Evolutionary conservation across 192 early-diverging fungal genomes (phyloP), one percentile per base, ranked within the genome.

Genomic region (Coemansia sp.): DNA sequence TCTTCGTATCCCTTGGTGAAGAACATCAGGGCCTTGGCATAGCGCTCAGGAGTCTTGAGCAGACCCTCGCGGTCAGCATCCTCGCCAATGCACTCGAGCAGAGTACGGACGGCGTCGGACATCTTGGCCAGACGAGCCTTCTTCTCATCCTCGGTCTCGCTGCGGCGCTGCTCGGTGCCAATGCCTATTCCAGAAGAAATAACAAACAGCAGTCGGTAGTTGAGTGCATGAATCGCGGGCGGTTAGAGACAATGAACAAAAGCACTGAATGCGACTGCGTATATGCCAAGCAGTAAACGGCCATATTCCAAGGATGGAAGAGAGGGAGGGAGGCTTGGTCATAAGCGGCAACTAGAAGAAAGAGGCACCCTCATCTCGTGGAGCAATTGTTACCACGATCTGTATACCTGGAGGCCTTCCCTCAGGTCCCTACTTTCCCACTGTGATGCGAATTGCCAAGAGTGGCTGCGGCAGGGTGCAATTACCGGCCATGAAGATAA

Each of bases 1-100:
- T 90, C 88, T 75, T 99, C 96, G 80, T 99, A 99, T n/a, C 98
- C 98, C 78, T 97, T 93, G 16, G 98, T 96, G 70, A 99, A 93
- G 69, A 97, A 99, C 90, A 97, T 91, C 22, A 99, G 80, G 8
- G 97, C 96, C 79, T 96, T 95, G 40, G 97, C 97, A 77, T 97
- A 98, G 10, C 96, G 89, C 71, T 94, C 88, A 32, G 98, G 98
- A 0, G 96, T 99, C 84, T 95, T 98, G 50, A 92, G 74, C 43
- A 99, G 79, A 2, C 98, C 98, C 75, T 98, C 95, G 62, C 98
- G 88, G 50, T 91, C 85, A 13, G 93, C 88, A 76, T 99, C 94
- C 76, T 99, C 98, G 45, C 98, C 98, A 35, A 99, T 87, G 76
- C 90, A 92, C 72, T 94, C 90, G 45, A 99, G 75, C 16, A 99